Base-by-base conservation (phyloP, 1,139 yeast genomes). In the Scheffersomyces segobiensis region DNA sequence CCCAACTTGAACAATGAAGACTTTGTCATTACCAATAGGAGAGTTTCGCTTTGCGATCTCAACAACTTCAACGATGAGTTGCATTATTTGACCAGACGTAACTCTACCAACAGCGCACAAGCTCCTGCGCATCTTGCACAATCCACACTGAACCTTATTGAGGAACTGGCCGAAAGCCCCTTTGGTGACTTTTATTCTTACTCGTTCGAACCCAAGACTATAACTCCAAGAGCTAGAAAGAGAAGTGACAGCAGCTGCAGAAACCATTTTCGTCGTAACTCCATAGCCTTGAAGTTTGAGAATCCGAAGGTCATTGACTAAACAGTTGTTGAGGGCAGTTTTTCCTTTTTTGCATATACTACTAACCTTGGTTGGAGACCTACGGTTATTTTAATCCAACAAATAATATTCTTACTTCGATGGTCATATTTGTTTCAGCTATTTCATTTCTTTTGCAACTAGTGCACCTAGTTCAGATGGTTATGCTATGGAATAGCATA, bases 241-340 rank as follows among this genome's bases (percentile, higher is more conserved):
- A 26, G 52, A 3, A 54, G 56, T 46, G 52, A 50, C n/a, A 12
- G 17, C 42, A 46, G 47, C 20, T 53, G 57, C 3, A 61, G 61
- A 51, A 67, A 70, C 52, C 79, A 75, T 60, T 69, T 66, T 52
- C 61, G 80, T 39, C 59, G 79, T 21, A 70, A 69, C 51, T 68
- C 78, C 1, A 70, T 74, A 12, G 80, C 80, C 0, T 62, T 77
- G 19, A 72, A 69, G 59, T 77, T 77, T 58, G 70, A 70, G 21
- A 59, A 63, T 50, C 71, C 78, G 5, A 59, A 61, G 52, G 56
- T 57, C 10, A 56, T 60, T 22, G 59, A 54, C 53, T 48, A 21
- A 20, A 48, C 14, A 20, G 17, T n/a, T 18, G 19, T 53, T 17
- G 22, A 19, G 49, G 49, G 49, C 50, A 46, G 46, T 48, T 39